phyloP scores from a whole-genome alignment of 225 moss, liverwort and hornwort species.

The Polytrichum formosum region DNA sequence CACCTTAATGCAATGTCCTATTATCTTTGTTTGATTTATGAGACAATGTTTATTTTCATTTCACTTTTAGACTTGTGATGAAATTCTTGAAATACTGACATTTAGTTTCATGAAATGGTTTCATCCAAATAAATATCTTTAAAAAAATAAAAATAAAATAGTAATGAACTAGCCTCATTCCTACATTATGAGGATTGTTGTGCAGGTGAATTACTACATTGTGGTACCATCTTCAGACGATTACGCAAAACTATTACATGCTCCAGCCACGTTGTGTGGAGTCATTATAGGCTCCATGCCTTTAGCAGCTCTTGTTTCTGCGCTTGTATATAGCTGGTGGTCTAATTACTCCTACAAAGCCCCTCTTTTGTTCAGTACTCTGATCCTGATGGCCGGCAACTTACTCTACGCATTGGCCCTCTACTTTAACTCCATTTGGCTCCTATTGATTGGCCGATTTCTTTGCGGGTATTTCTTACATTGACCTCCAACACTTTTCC shows the following conservation, averaged over 20 bases:
- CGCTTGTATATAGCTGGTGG: conserved; percentile 70
- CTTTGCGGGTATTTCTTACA: conserved; percentile 41
- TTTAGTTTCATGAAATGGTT: too few relatives aligned
- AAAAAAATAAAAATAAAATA: too few relatives aligned
- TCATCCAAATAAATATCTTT: too few relatives aligned
- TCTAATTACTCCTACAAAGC: conserved; percentile 61
- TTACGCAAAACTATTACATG: conserved; percentile 49
- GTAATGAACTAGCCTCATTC: too few relatives aligned
- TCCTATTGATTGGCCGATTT: conserved; percentile 57
- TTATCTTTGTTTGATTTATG: too few relatives aligned
- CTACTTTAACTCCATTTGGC: conserved; percentile 61
- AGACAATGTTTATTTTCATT: too few relatives aligned
- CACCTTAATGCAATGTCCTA: too few relatives aligned
- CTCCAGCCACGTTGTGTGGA: conserved; percentile 63
- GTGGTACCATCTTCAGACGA: conserved; percentile 68
- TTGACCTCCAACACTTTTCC: not conserved
- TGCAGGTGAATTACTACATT: conserved; percentile 67
- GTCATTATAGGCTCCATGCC: conserved; percentile 77
- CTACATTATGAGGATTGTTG: not conserved
- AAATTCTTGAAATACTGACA: too few relatives aligned
- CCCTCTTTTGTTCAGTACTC: conserved; percentile 52
- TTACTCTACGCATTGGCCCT: conserved; percentile 62
- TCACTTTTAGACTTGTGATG: too few relatives aligned
- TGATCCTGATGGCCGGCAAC: conserved; percentile 55
- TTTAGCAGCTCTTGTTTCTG: conserved; percentile 53